Evolutionary conservation across 177 flowering plant species (phyloP), one percentile per base, ranked within the genome.

Genomic region (Telopea speciosissima): DNA sequence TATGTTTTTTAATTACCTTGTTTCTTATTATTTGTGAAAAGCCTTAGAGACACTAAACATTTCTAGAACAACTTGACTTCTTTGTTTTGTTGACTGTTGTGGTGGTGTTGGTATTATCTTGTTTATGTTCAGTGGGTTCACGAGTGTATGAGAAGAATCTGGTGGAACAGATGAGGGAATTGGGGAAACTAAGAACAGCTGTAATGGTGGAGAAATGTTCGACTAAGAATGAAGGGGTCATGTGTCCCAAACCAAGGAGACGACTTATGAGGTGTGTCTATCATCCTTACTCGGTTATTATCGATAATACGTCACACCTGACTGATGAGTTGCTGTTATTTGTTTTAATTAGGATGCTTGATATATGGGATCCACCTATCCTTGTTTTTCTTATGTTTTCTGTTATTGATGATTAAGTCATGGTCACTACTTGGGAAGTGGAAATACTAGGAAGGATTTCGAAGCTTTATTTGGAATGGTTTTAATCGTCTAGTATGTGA

Each of bases 201-300:
- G 44, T 68, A 60, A 78, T 78, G 77, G 23, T 78, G 75, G 80
- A 78, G 70, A 78, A 78, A 58, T 78, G 80, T 74, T 45, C n/a
- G 58, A 45, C 10, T 67, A 78, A 60, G 73, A 74, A 68, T 49
- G 77, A 71, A 69, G 70, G 52, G 25, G 73, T 78, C 24, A 62
- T 65, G 62, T 78, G 80, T 65, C 80, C 80, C 13, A 74, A 78
- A 74, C 80, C 77, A 62, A 72, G 77, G 54, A 74, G 67, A 62
- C 75, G 21, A 25, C 31, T 67, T 10, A 24, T 52, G 23, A 71
- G 77, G 80, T 78, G n/a, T 7, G 65, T 24, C 45, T 14, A 33
- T 68, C 31, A 52, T 52, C 24, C 66, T 62, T 36, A 49, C 54
- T 49, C 54, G 1, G 54, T 49, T 49, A 49, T 16, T 28, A 49